Evolutionary conservation across 257 asterid species (phyloP).

Genomic region (Gynochthodes officinalis): DNA sequence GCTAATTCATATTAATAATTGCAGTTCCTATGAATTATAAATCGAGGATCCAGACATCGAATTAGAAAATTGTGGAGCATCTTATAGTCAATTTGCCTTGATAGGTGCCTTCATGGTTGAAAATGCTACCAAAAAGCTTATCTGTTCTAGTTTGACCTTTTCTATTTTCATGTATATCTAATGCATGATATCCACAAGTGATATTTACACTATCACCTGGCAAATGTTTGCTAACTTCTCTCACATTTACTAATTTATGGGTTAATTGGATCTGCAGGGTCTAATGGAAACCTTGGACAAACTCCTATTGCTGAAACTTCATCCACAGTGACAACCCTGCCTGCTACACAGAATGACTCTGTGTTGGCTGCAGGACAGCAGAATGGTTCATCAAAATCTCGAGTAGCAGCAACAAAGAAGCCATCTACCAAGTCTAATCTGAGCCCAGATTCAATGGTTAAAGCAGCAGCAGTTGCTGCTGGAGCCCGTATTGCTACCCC

Average conservation of each 20-base stretch:
- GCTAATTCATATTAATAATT: background rate
- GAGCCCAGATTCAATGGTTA: conserved; percentile 58
- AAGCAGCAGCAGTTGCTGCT: conserved; percentile 84
- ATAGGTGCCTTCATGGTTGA: background rate
- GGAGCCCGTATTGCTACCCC: conserved; percentile 76
- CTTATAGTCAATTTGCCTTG: background rate
- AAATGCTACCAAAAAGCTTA: background rate
- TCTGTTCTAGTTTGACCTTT: background rate
- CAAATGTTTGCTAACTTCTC: conserved; percentile 8
- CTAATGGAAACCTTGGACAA: conserved; percentile 25
- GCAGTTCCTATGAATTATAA: background rate
- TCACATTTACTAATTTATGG: conserved; percentile 8
- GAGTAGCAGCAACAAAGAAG: conserved; percentile 27
- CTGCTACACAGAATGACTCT: conserved; percentile 31
- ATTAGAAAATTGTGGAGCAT: background rate
- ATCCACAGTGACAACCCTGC: conserved; percentile 19
- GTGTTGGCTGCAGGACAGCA: conserved; percentile 16
- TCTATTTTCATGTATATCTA: background rate
- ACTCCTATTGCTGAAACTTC: conserved; percentile 30
- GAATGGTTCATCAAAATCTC: conserved; percentile 31
- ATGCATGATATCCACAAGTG: background rate
- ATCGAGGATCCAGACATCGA: background rate
- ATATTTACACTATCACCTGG: background rate
- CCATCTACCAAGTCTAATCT: conserved; percentile 34
- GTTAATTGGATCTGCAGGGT: conserved; percentile 19